A percentile compares a stretch with the other conserved stretches of the same genome.
Conservation (phyloP, 257 asterid species). For the Plantago ovata region DNA sequence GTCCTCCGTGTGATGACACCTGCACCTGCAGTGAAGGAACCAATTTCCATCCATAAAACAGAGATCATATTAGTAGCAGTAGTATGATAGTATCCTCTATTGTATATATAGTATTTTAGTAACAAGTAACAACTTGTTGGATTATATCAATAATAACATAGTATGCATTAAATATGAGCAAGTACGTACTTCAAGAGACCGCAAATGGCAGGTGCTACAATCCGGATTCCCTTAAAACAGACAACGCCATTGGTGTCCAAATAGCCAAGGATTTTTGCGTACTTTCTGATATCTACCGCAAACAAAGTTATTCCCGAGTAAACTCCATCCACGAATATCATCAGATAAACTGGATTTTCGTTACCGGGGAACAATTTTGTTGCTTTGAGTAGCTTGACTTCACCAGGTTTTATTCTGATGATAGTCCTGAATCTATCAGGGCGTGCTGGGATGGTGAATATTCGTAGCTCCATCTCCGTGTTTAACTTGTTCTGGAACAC, state of each 20-base stretch:
- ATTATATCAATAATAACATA: no score
- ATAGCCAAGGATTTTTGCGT: constrained; percentile 45
- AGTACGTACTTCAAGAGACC: constrained; percentile 7
- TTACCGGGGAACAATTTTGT: constrained; percentile 20
- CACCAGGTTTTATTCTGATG: constrained; percentile 24
- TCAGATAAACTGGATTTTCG: constrained; percentile 16
- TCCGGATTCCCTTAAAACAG: constrained; percentile 22
- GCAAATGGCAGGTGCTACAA: constrained; percentile 18
- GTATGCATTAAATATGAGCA: background rate
- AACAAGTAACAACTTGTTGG: no score
- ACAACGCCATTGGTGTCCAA: constrained; percentile 13
- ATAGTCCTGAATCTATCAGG: constrained; percentile 27
- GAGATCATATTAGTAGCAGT: no score
- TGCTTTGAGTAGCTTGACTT: constrained; percentile 15
- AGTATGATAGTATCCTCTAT: no score
- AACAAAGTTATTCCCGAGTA: constrained; percentile 25
- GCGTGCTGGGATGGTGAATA: constrained; percentile 32
- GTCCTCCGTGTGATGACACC: no score
- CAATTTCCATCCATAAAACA: no score
- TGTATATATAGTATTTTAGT: no score
- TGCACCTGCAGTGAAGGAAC: no score
- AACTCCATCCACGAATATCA: constrained; percentile 30
- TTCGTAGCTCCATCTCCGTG: constrained; percentile 30
- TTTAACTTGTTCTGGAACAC: constrained; percentile 26
- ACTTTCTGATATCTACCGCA: constrained; percentile 7